Evolutionary conservation across 805 yeast species (phyloP).

Genomic region (Lachancea lanzarotensis): DNA sequence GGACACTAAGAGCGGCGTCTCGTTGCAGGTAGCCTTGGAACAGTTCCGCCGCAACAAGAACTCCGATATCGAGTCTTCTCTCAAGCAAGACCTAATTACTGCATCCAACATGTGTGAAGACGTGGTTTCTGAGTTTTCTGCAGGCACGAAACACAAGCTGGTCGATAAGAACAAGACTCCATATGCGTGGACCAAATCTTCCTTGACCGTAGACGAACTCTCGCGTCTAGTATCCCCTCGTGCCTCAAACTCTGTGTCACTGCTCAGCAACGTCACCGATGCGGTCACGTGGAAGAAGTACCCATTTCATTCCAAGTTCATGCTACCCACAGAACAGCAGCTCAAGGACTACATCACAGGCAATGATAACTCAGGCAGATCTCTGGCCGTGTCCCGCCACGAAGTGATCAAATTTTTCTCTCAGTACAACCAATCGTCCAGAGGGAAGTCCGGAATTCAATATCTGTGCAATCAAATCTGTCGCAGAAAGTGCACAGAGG

Average conservation of each 20-base stretch:
- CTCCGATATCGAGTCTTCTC: slow-evolving; percentile 55
- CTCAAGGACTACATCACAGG: slow-evolving; percentile 65
- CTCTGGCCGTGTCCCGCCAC: slow-evolving; percentile 58
- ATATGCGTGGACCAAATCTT: slow-evolving; percentile 42
- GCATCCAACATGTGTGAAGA: slow-evolving; percentile 69
- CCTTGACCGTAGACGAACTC: slow-evolving; percentile 26
- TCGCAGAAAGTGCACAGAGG: slow-evolving; percentile 17
- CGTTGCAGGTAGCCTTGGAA: slow-evolving; percentile 65
- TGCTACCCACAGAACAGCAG: slow-evolving; percentile 68
- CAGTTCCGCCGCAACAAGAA: slow-evolving; percentile 55
- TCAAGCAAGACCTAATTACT: slow-evolving; percentile 64
- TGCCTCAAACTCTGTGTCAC: slow-evolving; percentile 29
- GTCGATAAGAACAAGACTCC: slow-evolving; percentile 53
- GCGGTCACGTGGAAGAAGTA: slow-evolving; percentile 39
- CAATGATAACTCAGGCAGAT: slow-evolving; percentile 54
- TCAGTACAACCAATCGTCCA: slow-evolving; percentile 18
- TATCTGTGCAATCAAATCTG: slow-evolving; percentile 17
- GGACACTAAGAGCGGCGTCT: slow-evolving; percentile 65
- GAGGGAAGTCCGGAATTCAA: slow-evolving; percentile 23
- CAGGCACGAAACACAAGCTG: slow-evolving; percentile 58
- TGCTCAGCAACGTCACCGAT: slow-evolving; percentile 23
- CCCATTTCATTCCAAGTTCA: slow-evolving; percentile 43
- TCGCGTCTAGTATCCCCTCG: slow-evolving; percentile 27
- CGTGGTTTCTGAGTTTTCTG: slow-evolving; percentile 53
- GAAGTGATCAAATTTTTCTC: slow-evolving; percentile 63